Base-by-base conservation (phyloP, 2,329 filamentous ascomycete species). In the Cercospora sp. region DNA sequence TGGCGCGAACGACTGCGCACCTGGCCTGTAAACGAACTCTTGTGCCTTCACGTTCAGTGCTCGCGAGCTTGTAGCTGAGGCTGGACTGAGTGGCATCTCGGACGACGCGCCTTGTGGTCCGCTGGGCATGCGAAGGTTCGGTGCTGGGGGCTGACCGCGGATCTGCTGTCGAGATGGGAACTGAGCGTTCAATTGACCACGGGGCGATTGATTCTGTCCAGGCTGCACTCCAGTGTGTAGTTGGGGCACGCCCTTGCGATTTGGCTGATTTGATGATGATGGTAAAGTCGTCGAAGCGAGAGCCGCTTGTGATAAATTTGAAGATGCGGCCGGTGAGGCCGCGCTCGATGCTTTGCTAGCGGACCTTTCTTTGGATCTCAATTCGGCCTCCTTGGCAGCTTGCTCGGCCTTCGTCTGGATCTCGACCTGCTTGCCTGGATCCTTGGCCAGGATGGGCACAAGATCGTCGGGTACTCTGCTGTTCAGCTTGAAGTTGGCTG, bases 371-470 rank as follows among this genome's bases (percentile, higher is more conserved):
- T 88, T 78, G 75, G 82, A 73, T 69, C 81, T 81, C 57, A 76
- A 71, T 70, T 86, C 77, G 82, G 76, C 75, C 55, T 84, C 81
- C 66, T 92, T 89, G 2, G 89, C 89, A 72, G 94, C 90, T 76
- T 89, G 88, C 69, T 92, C 88, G 1, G 93, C 93, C 79, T 94
- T 96, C 74, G 93, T 91, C 76, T 97, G 90, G 71, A 99, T 98
- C 77, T 94, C 89, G 75, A 93, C 89, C 80, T 98, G 95, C 82
- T 97, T 99, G 57, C 84, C 86, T n/a, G 93, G 93, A 77, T 99
- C 95, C 79, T 98, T 99, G 67, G 95, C 94, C 69, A 99, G 90
- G 73, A 99, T 99, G 1, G 92, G 90, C 30, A 99, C 93, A 40
- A 99, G 82, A 79, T 99, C 95, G 62, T 88, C 89, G 1, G 95